Base-by-base conservation (phyloP, 176 grass and related monocot genomes). In the Carex kokanica region DNA sequence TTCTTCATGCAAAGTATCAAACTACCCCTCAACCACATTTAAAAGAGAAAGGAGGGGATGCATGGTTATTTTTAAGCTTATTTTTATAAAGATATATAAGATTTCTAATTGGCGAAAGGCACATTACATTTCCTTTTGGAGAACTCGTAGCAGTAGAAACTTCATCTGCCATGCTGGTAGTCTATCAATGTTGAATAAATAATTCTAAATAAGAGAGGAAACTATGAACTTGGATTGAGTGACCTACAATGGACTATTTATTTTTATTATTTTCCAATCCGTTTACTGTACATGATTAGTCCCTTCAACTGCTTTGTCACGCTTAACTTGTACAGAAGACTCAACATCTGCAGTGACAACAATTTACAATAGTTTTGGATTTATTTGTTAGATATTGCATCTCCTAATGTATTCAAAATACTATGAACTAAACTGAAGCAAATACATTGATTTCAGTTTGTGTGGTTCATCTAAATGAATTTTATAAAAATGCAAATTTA, bases 61-160 rank as follows among this genome's bases (percentile, higher is more conserved):
- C 20, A 18, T 57, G 55, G 15, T 18, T 5, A 17, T 4, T n/a
- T n/a, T n/a, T 6, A n/a, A 59, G 7, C 57, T 21, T 36, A 6
- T 11, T 59, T 20, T 7, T n/a, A 21, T 82, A 82, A 49, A 65
- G 15, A 23, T 60, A 24, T 25, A 82, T 66, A 51, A 64, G 53
- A 61, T 40, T 31, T 31, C 29, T 31, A 40, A 6, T 8, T 16
- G 43, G 64, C 11, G 6, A 80, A 57, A 18, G 52, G 64, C 20
- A 80, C 12, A 57, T 93, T 99, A 98, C 96, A 93, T 91, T 99
- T 88, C 79, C 84, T 83, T 84, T 93, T 74, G 45, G 85, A 60
- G 82, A 53, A 85, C 78, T 67, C 64, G 81, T 55, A 25, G 88
- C 38, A 74, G 91, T 88, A 83, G 85, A 62, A 82, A 80, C 91